Base-by-base conservation (phyloP, 1,284 basidiomycete species). In the Tremellales sp. region DNA sequence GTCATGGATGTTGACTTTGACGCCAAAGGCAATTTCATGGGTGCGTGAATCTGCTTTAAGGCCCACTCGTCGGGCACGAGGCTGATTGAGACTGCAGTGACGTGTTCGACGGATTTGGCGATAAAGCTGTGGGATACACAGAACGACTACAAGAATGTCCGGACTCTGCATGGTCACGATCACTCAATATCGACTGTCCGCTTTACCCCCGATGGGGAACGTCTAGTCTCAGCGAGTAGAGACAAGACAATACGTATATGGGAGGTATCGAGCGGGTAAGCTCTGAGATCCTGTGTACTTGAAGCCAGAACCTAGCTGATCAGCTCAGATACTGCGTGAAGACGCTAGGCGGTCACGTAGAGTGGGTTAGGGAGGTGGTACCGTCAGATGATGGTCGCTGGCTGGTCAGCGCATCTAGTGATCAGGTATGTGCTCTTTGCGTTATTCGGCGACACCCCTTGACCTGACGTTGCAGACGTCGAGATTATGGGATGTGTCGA, bases 91-190 rank as follows among this genome's bases (percentile, higher is more conserved):
- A 15, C n/a, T 2, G 6, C 60, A 90, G 89, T 88, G 17, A 87
- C 90, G 2, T 92, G 88, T 66, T 92, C 90, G 4, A 85, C 86
- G 29, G 90, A 94, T 74, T 77, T 93, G 33, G 87, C 88, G 49
- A 85, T 94, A 75, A 91, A 92, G 76, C 78, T 94, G 42, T 94
- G 91, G 91, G 88, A 93, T 72, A 82, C 84, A 15, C 81, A 84
- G 58, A 87, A 90, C 67, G 87, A 90, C 57, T 92, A 89, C 80
- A 89, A 87, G 73, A 91, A 90, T 65, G 80, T 80, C 45, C 87
- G 87, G 70, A 92, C 90, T 4, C 77, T 94, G 45, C 84, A 86
- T 52, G 91, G 89, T 1, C 90, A 94, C 66, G 90, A 94, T 68
- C 91, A 94, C 70, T 85, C 87, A 17, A 86, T 94, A 35, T 91